Conservation (phyloP, 768 basidiomycete genomes). For the Rhodotorula toruloides region DNA sequence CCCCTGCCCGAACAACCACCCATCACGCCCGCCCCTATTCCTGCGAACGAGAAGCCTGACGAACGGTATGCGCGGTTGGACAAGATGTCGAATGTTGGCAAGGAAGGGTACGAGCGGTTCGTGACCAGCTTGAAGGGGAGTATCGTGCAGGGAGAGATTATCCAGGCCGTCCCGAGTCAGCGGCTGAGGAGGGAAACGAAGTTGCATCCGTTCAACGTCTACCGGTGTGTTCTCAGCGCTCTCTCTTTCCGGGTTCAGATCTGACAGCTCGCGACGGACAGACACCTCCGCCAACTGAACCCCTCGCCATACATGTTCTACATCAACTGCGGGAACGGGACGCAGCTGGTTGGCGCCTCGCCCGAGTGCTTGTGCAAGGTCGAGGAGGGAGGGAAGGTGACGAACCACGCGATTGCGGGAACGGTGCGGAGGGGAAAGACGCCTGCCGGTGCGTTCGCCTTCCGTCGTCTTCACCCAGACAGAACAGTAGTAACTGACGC, state of each 20-base stretch:
- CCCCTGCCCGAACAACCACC: slow-evolving; percentile 50
- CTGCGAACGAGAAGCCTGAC: not conserved
- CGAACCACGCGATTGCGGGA: slow-evolving; percentile 96
- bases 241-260: not conserved
- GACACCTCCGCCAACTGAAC: slow-evolving; percentile 82
- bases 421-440: slow-evolving; percentile 83
- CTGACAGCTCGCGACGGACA: not conserved
- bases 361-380: slow-evolving; percentile 98
- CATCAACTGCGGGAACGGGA: slow-evolving; percentile 74
- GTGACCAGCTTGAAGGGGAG: slow-evolving; percentile 89
- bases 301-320: slow-evolving; percentile 99
- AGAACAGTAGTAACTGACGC: too few species aligned
- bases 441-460: slow-evolving; percentile 60
- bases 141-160: slow-evolving; percentile 93
- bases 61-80: not conserved
- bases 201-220: slow-evolving; percentile 95
- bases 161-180: slow-evolving; percentile 97
- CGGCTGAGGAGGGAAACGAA: slow-evolving; percentile 74
- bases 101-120: slow-evolving; percentile 81
- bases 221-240: slow-evolving; percentile 51
- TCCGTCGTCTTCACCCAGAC: not conserved
- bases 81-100: slow-evolving; percentile 78
- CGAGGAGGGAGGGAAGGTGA: slow-evolving; percentile 71
- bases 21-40: slow-evolving; percentile 52
- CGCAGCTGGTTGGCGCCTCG: slow-evolving; percentile 95